Evolutionary conservation across 805 yeast genomes (phyloP), one percentile per base, ranked within the genome.

Genomic region (Saccharomyces cerevisiae): DNA sequence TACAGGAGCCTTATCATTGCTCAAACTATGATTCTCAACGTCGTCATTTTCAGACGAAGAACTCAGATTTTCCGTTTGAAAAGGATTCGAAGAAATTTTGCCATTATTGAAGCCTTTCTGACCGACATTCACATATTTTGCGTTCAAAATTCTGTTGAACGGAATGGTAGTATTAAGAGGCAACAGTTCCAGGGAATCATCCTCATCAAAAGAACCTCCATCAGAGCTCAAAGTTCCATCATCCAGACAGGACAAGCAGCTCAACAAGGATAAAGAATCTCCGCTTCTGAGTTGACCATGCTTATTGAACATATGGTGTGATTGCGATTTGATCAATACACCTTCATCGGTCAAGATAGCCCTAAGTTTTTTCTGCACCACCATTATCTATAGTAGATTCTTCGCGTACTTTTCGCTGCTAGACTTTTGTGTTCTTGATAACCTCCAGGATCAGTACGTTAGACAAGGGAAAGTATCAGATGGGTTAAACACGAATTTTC

Each of bases 331-430:
- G 17, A 71, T 57, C 27, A 66, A 49, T 29, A 72, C 66, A 10
- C 74, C 75, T 2, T 63, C 64, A 22, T 67, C 71, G 6, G 66
- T 62, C 4, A 70, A 56, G 9, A 63, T 51, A 13, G 73, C 73
- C 14, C 70, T 61, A 3, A 36, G 43, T 36, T 36, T 36, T 21
- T 36, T 36, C 22, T 36, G 43, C 11, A 17, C 24, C 17, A 24
- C 43, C 43, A 36, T 36, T 17, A 14, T 17, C 6, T 17, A 2
- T 36, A 36, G 4, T 36, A 4, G 1, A 6, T 36, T 17, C 17
- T 13, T 8, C 43, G 43, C 22, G 6, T 36, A 17, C 17, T 21
- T 9, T 36, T 36, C 11, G 17, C 43, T 36, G 11, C 24, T 24
- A 36, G 11, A 2, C 24, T 1, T 24, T 10, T 36, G 4, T 36